Base-by-base conservation (phyloP, 192 early-diverging fungal genomes). In the Coemansia biformis region DNA sequence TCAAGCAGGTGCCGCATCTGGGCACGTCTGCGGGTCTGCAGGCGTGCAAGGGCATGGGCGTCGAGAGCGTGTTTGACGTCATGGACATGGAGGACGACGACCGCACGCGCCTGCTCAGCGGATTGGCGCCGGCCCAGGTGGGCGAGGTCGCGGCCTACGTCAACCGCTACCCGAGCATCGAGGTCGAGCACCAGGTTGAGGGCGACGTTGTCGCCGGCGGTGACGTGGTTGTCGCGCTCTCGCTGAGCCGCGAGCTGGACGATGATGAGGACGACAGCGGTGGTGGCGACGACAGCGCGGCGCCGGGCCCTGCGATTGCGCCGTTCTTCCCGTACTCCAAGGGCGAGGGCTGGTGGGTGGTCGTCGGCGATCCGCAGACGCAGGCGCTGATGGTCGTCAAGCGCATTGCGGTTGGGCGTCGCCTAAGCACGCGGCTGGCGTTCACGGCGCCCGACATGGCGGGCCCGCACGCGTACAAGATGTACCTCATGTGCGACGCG, bases 341-440 rank as follows among this genome's bases (percentile, higher is more conserved):
- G 67, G 83, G 88, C 39, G 96, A 99, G 67, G 85, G 85, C 12
- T 99, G 96, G 96, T 99, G 96, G 96, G 65, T 96, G 46, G 89
- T 99, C 7, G 56, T 99, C 31, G 94, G 88, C 16, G 90, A 96
- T 23, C 66, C 84, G 10, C 54, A 76, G 13, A 71, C 74, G 4
- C 92, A 94, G 57, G 64, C 86, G 8, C 66, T 99, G 37, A 47
- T 92, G 43, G 86, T 87, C 1, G 90, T 99, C 57, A 96, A 96
- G 77, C 72, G 93, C n/a, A 71, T 87, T 13, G 80, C 77, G 3
- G 49, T 96, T 17, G 82, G 83, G 35, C 56, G 80, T 24, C 58
- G 71, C 38, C 67, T 85, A 26, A 47, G 51, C 7, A 75, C 92
- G 5, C 79, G 79, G 30, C 60, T 99, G n/a, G 90, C 92, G 46